Conservation (phyloP, 805 yeast species). For the Sugiyamaella mastotermitis region DNA sequence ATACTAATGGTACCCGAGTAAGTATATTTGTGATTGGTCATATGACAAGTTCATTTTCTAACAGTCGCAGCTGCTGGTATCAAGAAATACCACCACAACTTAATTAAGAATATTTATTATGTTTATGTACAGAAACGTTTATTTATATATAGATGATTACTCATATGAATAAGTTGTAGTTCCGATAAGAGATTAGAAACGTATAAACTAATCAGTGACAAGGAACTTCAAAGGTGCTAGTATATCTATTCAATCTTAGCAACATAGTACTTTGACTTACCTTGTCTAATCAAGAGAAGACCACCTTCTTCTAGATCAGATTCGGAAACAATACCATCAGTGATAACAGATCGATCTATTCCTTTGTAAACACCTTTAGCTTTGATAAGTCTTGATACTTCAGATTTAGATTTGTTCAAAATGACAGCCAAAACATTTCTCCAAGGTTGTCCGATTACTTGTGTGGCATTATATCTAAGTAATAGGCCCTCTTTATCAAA, state of each 20-base stretch:
- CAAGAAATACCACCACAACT: constrained; percentile 19
- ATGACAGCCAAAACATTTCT: constrained; percentile 47
- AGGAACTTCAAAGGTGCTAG: constrained; percentile 1
- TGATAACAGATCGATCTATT: constrained; percentile 43
- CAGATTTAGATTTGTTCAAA: constrained; percentile 38
- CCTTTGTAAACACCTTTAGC: constrained; percentile 76
- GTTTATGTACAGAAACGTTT: too few relatives aligned
- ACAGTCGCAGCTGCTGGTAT: constrained; percentile 26
- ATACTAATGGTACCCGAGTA: constrained; percentile 87
- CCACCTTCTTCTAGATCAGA: constrained; percentile 52
- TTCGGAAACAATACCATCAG: constrained; percentile 44
- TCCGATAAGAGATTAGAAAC: too few relatives aligned
- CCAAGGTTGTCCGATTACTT: constrained; percentile 38
- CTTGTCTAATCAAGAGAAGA: constrained; percentile 62
- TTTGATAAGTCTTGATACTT: constrained; percentile 53
- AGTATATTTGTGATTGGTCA: constrained; percentile 11
- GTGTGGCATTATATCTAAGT: constrained; percentile 30
- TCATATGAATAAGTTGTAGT: constrained; percentile 4
- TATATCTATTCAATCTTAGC: constrained; percentile 21
- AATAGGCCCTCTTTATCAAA: constrained; percentile 57
- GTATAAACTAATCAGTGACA: constrained; percentile 9
- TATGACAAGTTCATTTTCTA: background rate
- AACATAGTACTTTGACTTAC: constrained; percentile 47
- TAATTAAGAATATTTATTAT: too few relatives aligned
- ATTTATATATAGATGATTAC: constrained; percentile 3